Evolutionary conservation across 495 filamentous ascomycete species (phyloP), one percentile per base, ranked within the genome.

Genomic region (Pyrenopolyporus hunteri): DNA sequence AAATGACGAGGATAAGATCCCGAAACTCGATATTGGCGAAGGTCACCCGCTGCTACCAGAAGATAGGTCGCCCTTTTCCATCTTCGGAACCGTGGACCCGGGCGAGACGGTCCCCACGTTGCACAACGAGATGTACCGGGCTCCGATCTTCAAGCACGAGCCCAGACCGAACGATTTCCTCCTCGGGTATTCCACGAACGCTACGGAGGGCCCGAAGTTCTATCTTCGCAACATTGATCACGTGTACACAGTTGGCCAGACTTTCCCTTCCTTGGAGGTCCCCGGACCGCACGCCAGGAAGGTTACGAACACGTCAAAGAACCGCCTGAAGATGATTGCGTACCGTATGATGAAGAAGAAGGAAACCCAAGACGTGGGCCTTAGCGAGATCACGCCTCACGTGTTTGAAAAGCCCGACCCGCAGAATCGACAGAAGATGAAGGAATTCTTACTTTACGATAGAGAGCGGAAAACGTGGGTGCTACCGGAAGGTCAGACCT

Each of bases 381-480:
- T 96, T 13, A 82, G 80, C 49, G 89, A 93, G 57, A 89, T 99
- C 35, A 93, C 91, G 2, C 83, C 83, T 32, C 94, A 99, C 66
- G 90, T 98, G 31, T 87, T 89, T 5, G 92, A 92, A 39, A 92
- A 90, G 8, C 90, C 87, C 19, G 94, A 99, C 67, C 92, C 96
- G 66, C 92, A 97, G 64, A 97, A 96, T 61, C 85, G 94, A 3
- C 90, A 93, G 66, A 97, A 98, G 70, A 86, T 99, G 76, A 94
- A 97, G 66, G 94, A 99, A 67, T 98, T 98, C 72, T 87, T 99
- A 49, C 75, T 81, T 8, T 97, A 96, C 66, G 85, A 91, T 63
- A 94, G 92, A 71, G 86, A 89, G 8, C 83, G 82, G 37, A 90
- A 90, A 55, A 86, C 90, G 19, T 98, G 94, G 95, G 83, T 87